phyloP scores from a whole-genome alignment of 2,329 filamentous ascomycete genomes.

The Aspergillus fructus region DNA sequence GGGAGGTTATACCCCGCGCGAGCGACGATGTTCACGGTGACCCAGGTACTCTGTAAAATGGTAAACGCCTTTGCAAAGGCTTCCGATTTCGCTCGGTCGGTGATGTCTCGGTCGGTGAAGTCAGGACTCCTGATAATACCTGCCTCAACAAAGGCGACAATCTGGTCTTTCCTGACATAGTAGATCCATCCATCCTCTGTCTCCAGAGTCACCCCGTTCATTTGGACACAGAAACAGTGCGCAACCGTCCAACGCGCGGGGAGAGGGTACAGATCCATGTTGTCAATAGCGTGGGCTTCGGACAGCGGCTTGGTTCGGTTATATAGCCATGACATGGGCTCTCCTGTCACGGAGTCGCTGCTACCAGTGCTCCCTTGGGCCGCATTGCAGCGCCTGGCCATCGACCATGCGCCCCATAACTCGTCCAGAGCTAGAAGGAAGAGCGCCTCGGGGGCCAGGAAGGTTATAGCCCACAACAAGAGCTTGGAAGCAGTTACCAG shows the following conservation, averaged over 20 bases:
- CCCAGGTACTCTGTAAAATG: background rate
- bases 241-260: background rate
- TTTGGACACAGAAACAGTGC: background rate
- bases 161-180: background rate
- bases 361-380: background rate
- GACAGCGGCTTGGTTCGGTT: background rate
- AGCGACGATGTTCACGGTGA: background rate
- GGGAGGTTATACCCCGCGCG: background rate
- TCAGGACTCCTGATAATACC: background rate
- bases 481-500: too few species aligned
- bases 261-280: background rate
- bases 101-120: background rate
- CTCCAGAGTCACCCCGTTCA: background rate
- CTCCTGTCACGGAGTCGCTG: background rate
- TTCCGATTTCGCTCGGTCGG: background rate
- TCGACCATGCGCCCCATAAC: background rate
- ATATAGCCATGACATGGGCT: background rate
- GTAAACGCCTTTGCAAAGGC: background rate
- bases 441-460: too few species aligned
- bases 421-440: too few species aligned
- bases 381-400: background rate
- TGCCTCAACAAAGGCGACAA: background rate
- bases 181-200: background rate
- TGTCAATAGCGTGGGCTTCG: too few species aligned
- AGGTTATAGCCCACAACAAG: too few species aligned